Base-by-base conservation (phyloP, 2,329 filamentous ascomycete genomes). In the Penicillium occitanis region DNA sequence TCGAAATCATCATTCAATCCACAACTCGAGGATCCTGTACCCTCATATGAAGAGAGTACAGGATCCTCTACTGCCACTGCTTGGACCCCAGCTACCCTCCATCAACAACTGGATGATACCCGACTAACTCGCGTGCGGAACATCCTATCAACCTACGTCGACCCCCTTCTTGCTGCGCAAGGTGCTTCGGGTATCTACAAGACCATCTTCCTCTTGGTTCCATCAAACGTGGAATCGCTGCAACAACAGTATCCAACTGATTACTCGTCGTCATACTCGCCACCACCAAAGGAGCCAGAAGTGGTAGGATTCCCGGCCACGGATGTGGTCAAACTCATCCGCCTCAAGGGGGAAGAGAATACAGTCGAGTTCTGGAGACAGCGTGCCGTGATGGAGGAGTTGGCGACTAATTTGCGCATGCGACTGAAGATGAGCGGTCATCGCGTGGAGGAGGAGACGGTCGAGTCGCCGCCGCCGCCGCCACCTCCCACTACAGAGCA, bases 131-230 rank as follows among this genome's bases (percentile, higher is more conserved):
- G 80, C 61, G 77, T 83, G 62, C 70, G 74, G 28, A 68, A 75
- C 37, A 72, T 82, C 17, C 75, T 83, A 35, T 70, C 74, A 35
- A 73, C 68, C 1, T 73, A 79, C 67, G 77, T 83, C 65, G 75
- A 79, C 35, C 81, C 82, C 1, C 70, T 80, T 19, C 71, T 84
- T 58, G 70, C 76, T 63, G 67, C 74, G 13, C 78, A 79, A 68
- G 77, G 77, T 46, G 70, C 74, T 11, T 76, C 77, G 37, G 81
- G 80, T 33, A 77, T 82, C 46, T 77, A 79, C 17, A 78, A 78
- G 67, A 80, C 79, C 14, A 80, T 76, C 13, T 77, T 83, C 66
- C 74, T 82, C 37, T 73, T 84, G 14, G 71, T 84, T 0, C 81
- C 81, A 10, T 81, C 80, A 3, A 78, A 81, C 66, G 75, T 79